phyloP scores from a whole-genome alignment of 495 filamentous ascomycete genomes.

The Neurospora sublineolata region DNA sequence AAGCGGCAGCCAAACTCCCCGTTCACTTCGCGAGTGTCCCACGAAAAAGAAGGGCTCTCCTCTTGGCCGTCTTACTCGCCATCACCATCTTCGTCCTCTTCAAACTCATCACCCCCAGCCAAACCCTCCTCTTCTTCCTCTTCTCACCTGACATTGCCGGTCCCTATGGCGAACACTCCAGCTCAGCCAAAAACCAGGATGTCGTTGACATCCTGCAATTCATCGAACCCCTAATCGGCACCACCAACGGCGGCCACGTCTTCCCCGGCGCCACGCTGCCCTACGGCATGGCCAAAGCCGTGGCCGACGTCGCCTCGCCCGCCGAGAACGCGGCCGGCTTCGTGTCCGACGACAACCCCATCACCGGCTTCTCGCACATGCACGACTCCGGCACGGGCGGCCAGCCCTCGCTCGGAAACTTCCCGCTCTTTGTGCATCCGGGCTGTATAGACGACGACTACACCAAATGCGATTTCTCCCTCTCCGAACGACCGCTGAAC shows the following conservation, averaged over 20 bases:
- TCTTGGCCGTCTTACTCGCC: slow-evolving; percentile 19
- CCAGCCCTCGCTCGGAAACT: slow-evolving; percentile 62
- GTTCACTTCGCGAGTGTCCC: slow-evolving; percentile 23
- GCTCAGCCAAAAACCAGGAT: background rate
- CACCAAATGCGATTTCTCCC: slow-evolving; percentile 48
- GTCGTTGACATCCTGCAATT: slow-evolving; percentile 26
- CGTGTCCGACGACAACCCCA: slow-evolving; percentile 43
- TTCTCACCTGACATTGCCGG: slow-evolving; percentile 17
- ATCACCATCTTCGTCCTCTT: slow-evolving; percentile 19
- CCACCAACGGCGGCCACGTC: slow-evolving; percentile 55
- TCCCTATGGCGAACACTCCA: background rate
- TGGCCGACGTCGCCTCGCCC: slow-evolving; percentile 44
- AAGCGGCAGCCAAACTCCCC: slow-evolving; percentile 13
- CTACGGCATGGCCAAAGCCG: slow-evolving; percentile 61
- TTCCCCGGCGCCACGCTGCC: slow-evolving; percentile 62
- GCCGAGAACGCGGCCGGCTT: slow-evolving; percentile 59
- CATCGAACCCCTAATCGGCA: slow-evolving; percentile 50
- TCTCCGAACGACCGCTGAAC: slow-evolving; percentile 31
- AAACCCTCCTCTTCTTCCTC: slow-evolving; percentile 10
- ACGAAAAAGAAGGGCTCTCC: slow-evolving; percentile 24
- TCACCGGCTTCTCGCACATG: slow-evolving; percentile 47
- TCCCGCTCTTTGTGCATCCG: slow-evolving; percentile 59
- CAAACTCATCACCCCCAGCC: slow-evolving; percentile 7
- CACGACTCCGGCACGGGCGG: slow-evolving; percentile 53
- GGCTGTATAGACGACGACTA: slow-evolving; percentile 53